Base-by-base conservation (phyloP, 1,284 basidiomycete genomes). In the Rhodotorula glutinis region DNA sequence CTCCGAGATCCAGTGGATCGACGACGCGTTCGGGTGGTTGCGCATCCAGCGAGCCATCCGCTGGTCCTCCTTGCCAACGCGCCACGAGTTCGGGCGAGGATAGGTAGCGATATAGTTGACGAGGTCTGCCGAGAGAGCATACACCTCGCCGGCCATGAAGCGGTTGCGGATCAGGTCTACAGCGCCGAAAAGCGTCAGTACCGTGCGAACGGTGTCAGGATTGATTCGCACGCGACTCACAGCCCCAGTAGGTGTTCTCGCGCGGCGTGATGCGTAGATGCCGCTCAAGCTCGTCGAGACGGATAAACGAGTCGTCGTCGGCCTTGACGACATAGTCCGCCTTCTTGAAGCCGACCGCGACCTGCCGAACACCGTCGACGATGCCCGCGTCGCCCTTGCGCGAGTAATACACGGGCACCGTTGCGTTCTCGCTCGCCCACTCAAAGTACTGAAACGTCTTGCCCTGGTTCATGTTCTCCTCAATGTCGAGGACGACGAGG, bases 141-240 rank as follows among this genome's bases (percentile, higher is more conserved):
- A 98, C 67, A 92, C 81, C 79, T 98, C 94, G 29, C 95, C 95
- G 7, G 87, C 95, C 94, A 98, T 98, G 81, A 98, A 98, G 63
- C 83, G 82, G 76, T 94, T 91, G 72, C 92, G 92, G 55, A 98
- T 90, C 44, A 97, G 86, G 78, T 98, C 82, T 83, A 68, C 4
- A 11, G 30, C 21, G 49, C 29, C 10, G 19, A 5, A 3, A 21
- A 27, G 17, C 41, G 51, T 57, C 29, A 43, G 62, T 29, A 2
- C 14, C 13, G 30, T 5, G 19, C 43, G 43, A 49, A 19, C 49
- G 30, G 19, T 40, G 51, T 52, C n/a, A 47, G n/a, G n/a, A n/a
- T n/a, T n/a, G 40, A 13, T 27, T 0, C 10, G 0, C 3, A 25
- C 49, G 27, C 14, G 13, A 81, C 81, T 79, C 63, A 83, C 82